A percentile compares a stretch with the other conserved stretches of the same genome.
Evolutionary conservation across 305 asterid genomes (phyloP).

Genomic region (Lippia alba): DNA sequence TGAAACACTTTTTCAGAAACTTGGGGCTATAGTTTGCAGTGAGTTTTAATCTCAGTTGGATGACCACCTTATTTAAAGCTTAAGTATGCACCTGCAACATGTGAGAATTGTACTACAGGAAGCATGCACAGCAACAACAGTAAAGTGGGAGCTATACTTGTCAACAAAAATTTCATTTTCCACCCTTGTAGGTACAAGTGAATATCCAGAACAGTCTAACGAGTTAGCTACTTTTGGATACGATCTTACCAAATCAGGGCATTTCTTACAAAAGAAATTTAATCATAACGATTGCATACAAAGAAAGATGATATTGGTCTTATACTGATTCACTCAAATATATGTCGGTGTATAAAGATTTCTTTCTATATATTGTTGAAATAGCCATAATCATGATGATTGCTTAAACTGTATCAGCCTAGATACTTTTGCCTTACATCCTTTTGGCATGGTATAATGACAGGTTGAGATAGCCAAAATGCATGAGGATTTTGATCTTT

Average conservation of each 20-base stretch:
- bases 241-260: neutral
- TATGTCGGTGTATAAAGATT: neutral
- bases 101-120: no score
- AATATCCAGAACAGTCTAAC: neutral
- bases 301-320: conserved; percentile 21
- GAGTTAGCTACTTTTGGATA: neutral
- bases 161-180: no score
- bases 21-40: no score
- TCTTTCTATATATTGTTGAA: conserved; percentile 12
- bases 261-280: neutral
- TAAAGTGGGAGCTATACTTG: no score
- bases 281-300: neutral
- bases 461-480: conserved; percentile 82
- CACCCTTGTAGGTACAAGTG: neutral
- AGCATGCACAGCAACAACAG: no score
- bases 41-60: no score
- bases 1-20: no score
- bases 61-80: no score
- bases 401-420: conserved; percentile 1
- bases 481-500: conserved; percentile 69
- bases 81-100: no score
- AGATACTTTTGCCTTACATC: conserved; percentile 30
- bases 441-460: conserved; percentile 31
- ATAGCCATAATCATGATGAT: neutral
- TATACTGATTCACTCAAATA: neutral